These are phyloP conservation scores for Alternaria atra DNA, from an alignment of 2,329 filamentous ascomycete genomes.

Conservation along the genomic window DNA sequence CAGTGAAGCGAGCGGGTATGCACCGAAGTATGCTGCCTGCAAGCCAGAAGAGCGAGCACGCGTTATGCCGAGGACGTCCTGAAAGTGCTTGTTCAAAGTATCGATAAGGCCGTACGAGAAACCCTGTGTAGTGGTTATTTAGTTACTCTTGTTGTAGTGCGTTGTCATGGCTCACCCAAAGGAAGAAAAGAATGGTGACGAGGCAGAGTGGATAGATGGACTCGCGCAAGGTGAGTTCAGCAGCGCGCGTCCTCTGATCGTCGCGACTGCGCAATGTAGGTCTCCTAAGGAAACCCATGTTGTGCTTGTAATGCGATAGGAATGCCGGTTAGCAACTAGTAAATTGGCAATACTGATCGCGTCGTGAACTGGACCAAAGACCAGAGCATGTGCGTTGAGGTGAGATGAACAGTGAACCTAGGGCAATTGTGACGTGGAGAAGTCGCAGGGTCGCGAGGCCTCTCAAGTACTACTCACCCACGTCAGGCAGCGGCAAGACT, in stretches of 20 bases:
- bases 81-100: constrained; percentile 61
- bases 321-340: not conserved
- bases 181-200: constrained; percentile 72
- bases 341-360: not conserved
- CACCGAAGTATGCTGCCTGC: constrained; percentile 61
- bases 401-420: not conserved
- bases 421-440: not conserved
- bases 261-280: constrained; percentile 43
- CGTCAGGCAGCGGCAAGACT: constrained; percentile 3
- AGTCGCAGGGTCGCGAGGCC: not conserved
- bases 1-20: constrained; percentile 60
- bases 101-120: constrained; percentile 67
- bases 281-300: constrained; percentile 45
- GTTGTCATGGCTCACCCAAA: constrained; percentile 59
- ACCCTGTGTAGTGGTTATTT: constrained; percentile 43
- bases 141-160: not conserved
- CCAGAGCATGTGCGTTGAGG: not conserved
- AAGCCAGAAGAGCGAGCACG: constrained; percentile 56
- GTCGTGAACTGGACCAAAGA: not conserved
- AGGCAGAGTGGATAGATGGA: constrained; percentile 73
- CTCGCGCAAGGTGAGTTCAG: constrained; percentile 71
- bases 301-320: constrained; percentile 4
- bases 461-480: constrained; percentile 20
- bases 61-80: constrained; percentile 55
- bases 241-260: constrained; percentile 61